A percentile compares a stretch with the other conserved stretches of the same genome.
Evolutionary conservation across 257 asterid species (phyloP).

Genomic region (Plantago elongata): DNA sequence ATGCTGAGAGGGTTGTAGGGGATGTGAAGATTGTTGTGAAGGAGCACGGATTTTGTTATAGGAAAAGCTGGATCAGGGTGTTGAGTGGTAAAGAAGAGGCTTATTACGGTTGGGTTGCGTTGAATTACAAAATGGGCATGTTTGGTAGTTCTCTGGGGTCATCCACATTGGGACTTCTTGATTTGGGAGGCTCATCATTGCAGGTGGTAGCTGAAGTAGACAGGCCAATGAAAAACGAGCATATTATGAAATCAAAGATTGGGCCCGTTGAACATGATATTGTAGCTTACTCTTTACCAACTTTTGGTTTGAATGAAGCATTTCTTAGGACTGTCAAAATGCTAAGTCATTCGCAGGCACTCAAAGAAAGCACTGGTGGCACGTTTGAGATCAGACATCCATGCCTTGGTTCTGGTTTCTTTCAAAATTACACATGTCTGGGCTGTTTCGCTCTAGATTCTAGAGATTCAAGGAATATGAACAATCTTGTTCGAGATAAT

Average conservation of each 20-base stretch:
- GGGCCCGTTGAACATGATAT: constrained; percentile 44
- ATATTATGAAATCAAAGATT: constrained; percentile 44
- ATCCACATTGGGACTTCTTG: constrained; percentile 69
- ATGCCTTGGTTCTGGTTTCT: constrained; percentile 50
- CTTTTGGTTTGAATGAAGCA: constrained; percentile 80
- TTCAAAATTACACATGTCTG: constrained; percentile 60
- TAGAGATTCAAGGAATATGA: constrained; percentile 20
- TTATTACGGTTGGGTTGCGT: constrained; percentile 72
- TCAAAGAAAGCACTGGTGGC: constrained; percentile 33
- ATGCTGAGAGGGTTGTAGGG: constrained; percentile 34
- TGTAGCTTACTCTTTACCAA: constrained; percentile 56
- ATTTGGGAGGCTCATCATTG: constrained; percentile 86
- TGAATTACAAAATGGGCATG: constrained; percentile 62
- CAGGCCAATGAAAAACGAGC: constrained; percentile 24
- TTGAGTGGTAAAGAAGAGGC: constrained; percentile 86
- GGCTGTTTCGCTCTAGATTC: constrained; percentile 43
- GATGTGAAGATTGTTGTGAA: constrained; percentile 45
- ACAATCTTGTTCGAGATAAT: constrained; percentile 16
- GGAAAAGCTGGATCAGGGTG: constrained; percentile 61
- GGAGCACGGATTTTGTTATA: constrained; percentile 42
- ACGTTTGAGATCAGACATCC: constrained; percentile 66
- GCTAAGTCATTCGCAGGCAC: constrained; percentile 53
- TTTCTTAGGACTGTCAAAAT: constrained; percentile 56
- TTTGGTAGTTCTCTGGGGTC: constrained; percentile 34
- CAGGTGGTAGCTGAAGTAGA: constrained; percentile 71